Evolutionary conservation across 495 filamentous ascomycete genomes (phyloP), one percentile per base, ranked within the genome.

Genomic region (Penicillium pancosmium): DNA sequence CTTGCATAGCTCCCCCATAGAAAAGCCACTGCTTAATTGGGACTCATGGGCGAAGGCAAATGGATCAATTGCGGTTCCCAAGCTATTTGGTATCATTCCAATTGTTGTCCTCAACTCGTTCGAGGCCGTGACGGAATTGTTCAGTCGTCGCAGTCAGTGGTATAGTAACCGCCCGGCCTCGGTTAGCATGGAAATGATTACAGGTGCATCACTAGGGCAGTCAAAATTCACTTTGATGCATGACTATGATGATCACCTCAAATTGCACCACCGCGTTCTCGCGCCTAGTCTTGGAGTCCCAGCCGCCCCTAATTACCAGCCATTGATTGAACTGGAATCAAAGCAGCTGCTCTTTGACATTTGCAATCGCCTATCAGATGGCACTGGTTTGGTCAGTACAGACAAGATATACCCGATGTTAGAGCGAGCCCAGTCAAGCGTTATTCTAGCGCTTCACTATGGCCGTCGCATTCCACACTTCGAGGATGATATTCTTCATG

Each of bases 171-270:
- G 70, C 1, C 70, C 68, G 8, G 43, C 65, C 12, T 70, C 68
- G 5, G 66, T 73, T 2, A 73, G 57, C 54, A 73, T 73, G 70
- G 64, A 70, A 38, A 72, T 69, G 69, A 72, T 72, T 56, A 71
- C 66, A 8, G 60, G 47, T 7, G 64, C 66, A 5, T 40, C 56
- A n/a, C 62, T 62, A 0, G 68, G 68, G 9, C 43, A 56, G 36
- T 71, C 66, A 1, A 55, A 57, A 38, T 71, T 71, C 35, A 71
- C 66, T 13, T 43, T 71, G 41, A 71, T 71, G 68, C 66, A 71
- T 21, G 68, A 71, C 53, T 70, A 70, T 44, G 68, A 69, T 50
- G 61, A 68, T 27, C 57, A 68, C 11, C 66, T 68, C 15, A 71
- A 73, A 23, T 52, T 68, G 19, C 70, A 73, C 50, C 68, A 71